Base-by-base conservation (phyloP, 306 rosid species). In the Casuarina cunninghamiana region DNA sequence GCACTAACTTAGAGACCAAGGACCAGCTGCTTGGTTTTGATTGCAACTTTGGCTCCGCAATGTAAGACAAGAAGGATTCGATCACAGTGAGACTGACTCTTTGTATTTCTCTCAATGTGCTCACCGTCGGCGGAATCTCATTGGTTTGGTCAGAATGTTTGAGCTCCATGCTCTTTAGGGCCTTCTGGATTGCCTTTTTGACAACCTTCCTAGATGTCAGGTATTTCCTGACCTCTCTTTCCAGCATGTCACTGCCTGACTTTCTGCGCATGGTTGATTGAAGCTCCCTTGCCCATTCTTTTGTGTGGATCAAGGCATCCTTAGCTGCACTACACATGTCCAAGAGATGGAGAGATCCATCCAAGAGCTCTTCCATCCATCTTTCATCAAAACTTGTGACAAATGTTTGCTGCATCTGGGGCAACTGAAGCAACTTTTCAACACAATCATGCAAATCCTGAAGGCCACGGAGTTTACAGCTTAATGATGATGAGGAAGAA, bases 81-180 rank as follows among this genome's bases (percentile, higher is more conserved):
- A 78, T 67, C 46, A 10, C 37, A 19, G 46, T 57, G 41, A 79
- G 10, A 41, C 80, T 82, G 57, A 43, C 55, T 41, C 2, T 46
- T 70, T 83, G 84, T 32, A 75, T 77, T 77, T 86, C 81, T 44
- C 66, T 80, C 11, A 83, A 43, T 61, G 46, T 65, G 13, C 60
- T 74, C 69, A 77, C 70, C 35, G 80, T 70, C 10, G 78, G 72
- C 10, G 54, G 5, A 10, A 77, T 62, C 10, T 77, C 80, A 42
- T 37, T n/a, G 2, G 41, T 60, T 46, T 58, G 69, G 58, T 77
- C 66, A 41, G 32, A 71, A 54, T 57, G 43, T 19, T 55, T 21
- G 42, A 61, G 73, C 68, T 79, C 71, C 48, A 76, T 48, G 54
- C 19, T 54, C 55, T 75, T 70, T 1, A 73, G 73, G 76, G 79